Base-by-base conservation (phyloP, 768 basidiomycete species). In the Tulasnella sp. region DNA sequence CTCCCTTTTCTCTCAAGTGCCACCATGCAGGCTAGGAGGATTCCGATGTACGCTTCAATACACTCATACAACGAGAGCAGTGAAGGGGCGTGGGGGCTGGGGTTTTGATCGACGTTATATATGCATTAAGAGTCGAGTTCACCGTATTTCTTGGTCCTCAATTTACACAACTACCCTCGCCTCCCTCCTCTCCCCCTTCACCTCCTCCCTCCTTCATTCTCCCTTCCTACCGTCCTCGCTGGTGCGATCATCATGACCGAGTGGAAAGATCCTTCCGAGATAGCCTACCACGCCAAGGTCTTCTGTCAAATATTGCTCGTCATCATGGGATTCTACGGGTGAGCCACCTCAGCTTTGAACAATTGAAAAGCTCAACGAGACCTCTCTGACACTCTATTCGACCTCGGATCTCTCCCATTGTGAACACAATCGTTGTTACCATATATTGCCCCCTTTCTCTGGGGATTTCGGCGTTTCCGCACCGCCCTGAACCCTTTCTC, bases 301-400 rank as follows among this genome's bases (percentile, higher is more conserved):
- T 77, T 29, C 29, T 40, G 34, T 31, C 34, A 70, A 71, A 37
- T 67, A n/a, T 34, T 76, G 19, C 39, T 76, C 68, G n/a, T 76
- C 42, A 34, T 70, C 22, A 37, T 70, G 34, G 68, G 68, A 9
- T 42, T 70, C 36, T 70, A 70, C 68, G 68, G 68, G 68, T 37
- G 17, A 70, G 68, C 37, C 2, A 3, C 29, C n/a, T 64, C 0
- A 8, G n/a, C 58, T 64, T 31, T n/a, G n/a, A 12, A 15, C 12
- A 7, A 4, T 31, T 31, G 45, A 49, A 49, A 22, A 15, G 45
- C 22, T 19, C 19, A 8, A 49, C n/a, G n/a, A 22, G 45, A 3
- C 1, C 7, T n/a, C 9, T 64, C 58, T 25, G 31, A 31, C n/a
- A n/a, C 58, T 31, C 8, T 12, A 8, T n/a, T n/a, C n/a, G n/a